Evolutionary conservation across 2,329 filamentous ascomycete species (phyloP).

Genomic region (Venturia effusa): DNA sequence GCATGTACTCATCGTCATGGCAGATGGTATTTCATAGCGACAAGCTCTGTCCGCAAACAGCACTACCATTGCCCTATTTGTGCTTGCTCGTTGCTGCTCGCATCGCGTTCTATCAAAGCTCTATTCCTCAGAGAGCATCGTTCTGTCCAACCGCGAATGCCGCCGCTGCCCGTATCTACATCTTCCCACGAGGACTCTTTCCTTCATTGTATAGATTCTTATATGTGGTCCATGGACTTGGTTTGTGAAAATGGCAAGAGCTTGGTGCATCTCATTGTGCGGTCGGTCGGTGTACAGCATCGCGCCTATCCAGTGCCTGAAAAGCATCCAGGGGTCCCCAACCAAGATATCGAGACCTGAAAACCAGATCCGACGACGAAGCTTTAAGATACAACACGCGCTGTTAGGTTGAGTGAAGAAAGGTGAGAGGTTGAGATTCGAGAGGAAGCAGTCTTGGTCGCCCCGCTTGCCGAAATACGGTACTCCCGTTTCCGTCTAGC

Average conservation of each 20-base stretch:
- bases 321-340: background rate
- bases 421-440: too few species aligned
- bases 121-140: background rate
- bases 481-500: too few species aligned
- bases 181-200: background rate
- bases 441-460: too few species aligned
- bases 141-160: background rate
- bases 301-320: background rate
- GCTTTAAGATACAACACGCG: background rate
- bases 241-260: background rate
- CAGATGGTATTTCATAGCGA: too few species aligned
- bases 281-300: background rate
- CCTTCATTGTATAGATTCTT: background rate
- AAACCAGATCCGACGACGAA: background rate
- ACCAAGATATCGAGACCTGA: background rate
- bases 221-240: background rate
- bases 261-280: background rate
- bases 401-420: background rate
- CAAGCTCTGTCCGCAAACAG: too few species aligned
- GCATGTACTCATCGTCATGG: too few species aligned
- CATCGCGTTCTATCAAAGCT: too few species aligned
- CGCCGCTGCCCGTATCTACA: background rate
- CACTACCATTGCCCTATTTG: too few species aligned
- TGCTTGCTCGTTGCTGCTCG: too few species aligned
- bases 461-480: too few species aligned